Conservation (phyloP, 352 stramenopile species). For the Phytophthora pini region DNA sequence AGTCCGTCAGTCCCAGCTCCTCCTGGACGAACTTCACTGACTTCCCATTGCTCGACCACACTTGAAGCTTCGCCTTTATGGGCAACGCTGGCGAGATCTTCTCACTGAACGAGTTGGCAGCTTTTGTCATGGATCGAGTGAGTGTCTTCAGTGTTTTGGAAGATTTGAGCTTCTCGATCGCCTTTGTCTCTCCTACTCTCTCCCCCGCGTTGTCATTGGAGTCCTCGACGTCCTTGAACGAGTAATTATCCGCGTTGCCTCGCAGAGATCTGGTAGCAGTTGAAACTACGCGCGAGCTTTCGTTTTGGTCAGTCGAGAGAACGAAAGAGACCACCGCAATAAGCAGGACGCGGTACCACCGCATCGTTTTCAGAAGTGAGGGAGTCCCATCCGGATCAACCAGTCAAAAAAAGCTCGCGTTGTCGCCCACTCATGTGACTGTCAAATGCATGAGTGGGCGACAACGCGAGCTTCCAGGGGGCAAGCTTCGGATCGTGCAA, state of each 20-base stretch:
- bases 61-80: conserved; percentile 2
- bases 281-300: no score
- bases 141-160: conserved; percentile 12
- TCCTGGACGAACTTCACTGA: conserved; percentile 13
- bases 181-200: background rate
- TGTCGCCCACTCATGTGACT: no score
- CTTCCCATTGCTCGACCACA: conserved; percentile 15
- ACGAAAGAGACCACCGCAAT: background rate
- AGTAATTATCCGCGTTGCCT: background rate
- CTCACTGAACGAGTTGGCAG: conserved; percentile 1
- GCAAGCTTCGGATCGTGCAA: conserved; percentile 5
- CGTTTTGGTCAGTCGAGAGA: no score
- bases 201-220: background rate
- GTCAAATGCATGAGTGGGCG: background rate
- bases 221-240: conserved; percentile 1
- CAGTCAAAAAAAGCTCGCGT: background rate
- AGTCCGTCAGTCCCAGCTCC: conserved; percentile 3
- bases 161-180: conserved; percentile 2
- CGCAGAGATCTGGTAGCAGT: no score
- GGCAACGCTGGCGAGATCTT: conserved; percentile 11
- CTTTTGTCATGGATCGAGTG: background rate
- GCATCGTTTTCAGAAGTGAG: conserved; percentile 13
- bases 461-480: background rate
- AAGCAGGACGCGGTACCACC: conserved; percentile 4
- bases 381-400: background rate